Evolutionary conservation across 208 protist genomes (phyloP).

Genomic region (Wallacemonas sp.): DNA sequence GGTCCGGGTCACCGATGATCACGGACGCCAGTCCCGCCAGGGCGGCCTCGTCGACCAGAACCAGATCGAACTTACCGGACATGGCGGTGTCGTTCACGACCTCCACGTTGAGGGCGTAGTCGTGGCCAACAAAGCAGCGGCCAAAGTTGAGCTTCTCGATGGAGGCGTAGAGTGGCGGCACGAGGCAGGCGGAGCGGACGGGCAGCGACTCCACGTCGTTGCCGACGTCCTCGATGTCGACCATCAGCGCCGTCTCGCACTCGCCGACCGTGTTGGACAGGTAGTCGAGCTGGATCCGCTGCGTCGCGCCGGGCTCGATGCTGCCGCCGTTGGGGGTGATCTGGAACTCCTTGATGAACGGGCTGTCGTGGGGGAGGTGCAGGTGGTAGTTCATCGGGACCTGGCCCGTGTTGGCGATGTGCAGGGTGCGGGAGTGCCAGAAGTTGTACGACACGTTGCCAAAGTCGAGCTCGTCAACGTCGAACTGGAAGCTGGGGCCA

Average conservation of each 20-base stretch:
- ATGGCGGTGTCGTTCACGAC: constrained; percentile 92
- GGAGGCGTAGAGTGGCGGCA: constrained; percentile 79
- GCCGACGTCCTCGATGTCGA: constrained; percentile 94
- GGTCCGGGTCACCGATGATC: constrained; percentile 35
- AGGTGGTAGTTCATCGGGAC: constrained; percentile 93
- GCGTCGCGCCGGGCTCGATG: constrained; percentile 58
- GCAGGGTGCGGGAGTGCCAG: constrained; percentile 59
- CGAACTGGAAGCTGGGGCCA: constrained; percentile 93
- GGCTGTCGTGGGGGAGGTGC: constrained; percentile 63
- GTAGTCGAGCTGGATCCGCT: constrained; percentile 80
- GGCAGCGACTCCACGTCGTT: constrained; percentile 84
- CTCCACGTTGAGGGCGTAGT: constrained; percentile 84
- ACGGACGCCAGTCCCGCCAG: constrained; percentile 29
- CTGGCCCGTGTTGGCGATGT: constrained; percentile 94
- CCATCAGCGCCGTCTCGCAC: constrained; percentile 82
- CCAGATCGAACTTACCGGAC: constrained; percentile 92
- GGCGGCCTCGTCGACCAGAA: constrained; percentile 54
- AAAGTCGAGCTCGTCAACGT: constrained; percentile 92
- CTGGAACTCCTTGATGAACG: constrained; percentile 62
- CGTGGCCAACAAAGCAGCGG: constrained; percentile 89
- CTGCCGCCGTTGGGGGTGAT: constrained; percentile 69
- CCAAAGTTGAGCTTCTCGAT: constrained; percentile 82
- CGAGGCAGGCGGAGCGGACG: constrained; percentile 81
- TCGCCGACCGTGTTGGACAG: constrained; percentile 74
- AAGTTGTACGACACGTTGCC: constrained; percentile 94